phyloP scores from a whole-genome alignment of 1,139 yeast genomes.

The Candida sojae region DNA sequence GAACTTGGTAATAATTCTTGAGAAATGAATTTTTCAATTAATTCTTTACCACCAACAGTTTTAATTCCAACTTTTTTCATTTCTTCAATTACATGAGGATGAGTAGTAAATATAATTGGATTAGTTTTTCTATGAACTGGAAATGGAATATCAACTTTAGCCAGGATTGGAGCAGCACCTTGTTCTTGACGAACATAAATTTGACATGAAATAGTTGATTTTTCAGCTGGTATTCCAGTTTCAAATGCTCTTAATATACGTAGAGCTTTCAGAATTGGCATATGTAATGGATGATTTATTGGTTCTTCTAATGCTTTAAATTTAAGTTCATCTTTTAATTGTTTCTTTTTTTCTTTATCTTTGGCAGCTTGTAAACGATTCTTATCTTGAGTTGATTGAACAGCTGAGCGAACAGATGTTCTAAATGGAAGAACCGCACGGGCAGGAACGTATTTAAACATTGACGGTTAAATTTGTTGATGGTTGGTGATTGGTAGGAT shows the following conservation, averaged over 20 bases:
- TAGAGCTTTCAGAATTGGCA: constrained; percentile 74
- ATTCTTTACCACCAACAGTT: constrained; percentile 69
- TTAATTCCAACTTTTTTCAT: constrained; percentile 62
- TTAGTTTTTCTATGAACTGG: constrained; percentile 61
- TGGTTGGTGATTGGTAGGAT: not conserved
- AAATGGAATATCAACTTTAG: constrained; percentile 75
- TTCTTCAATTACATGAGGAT: constrained; percentile 50
- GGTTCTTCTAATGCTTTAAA: constrained; percentile 47
- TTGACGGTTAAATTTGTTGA: not conserved
- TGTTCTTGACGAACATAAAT: constrained; percentile 73
- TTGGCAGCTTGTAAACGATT: constrained; percentile 15
- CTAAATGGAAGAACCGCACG: not conserved
- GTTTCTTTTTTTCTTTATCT: constrained; percentile 16
- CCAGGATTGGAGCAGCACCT: constrained; percentile 76
- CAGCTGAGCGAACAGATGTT: not conserved
- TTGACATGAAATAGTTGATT: constrained; percentile 68
- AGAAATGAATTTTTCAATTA: constrained; percentile 60
- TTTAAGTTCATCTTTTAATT: constrained; percentile 29
- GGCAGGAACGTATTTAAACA: not conserved
- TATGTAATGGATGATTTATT: constrained; percentile 57
- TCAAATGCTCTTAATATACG: constrained; percentile 85
- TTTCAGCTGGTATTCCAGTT: constrained; percentile 74
- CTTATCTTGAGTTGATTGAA: not conserved
- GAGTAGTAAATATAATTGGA: constrained; percentile 68
- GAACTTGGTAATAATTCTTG: constrained; percentile 54